Percentiles rank a stretch among this genome's conserved stretches.
These are phyloP conservation scores for Balansia obtecta DNA, from an alignment of 2,329 filamentous ascomycete genomes.

Conservation along the genomic window DNA sequence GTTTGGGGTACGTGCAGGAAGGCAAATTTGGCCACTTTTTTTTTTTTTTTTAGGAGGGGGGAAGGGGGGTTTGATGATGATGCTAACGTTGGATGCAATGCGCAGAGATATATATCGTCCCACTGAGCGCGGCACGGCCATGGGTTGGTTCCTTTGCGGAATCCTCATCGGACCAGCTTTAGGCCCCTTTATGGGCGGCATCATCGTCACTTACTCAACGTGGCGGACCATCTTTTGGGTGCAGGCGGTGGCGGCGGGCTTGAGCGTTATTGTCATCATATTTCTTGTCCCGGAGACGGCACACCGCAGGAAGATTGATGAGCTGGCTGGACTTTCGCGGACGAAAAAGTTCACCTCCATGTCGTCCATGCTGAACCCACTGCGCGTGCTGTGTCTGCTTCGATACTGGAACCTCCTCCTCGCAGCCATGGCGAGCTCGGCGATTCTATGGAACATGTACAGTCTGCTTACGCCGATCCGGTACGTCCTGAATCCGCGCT, in stretches of 20 bases:
- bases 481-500: slow-evolving; percentile 63
- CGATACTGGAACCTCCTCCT: slow-evolving; percentile 57
- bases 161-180: slow-evolving; percentile 60
- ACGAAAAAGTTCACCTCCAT: slow-evolving; percentile 40
- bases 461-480: slow-evolving; percentile 51
- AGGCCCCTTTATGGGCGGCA: slow-evolving; percentile 59
- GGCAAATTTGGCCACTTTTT: too few species aligned
- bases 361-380: slow-evolving; percentile 52
- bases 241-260: slow-evolving; percentile 54
- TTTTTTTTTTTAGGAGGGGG: neutral
- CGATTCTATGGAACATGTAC: slow-evolving; percentile 64
- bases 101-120: slow-evolving; percentile 47
- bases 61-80: neutral
- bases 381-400: slow-evolving; percentile 50
- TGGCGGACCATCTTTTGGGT: slow-evolving; percentile 74
- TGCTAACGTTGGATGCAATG: neutral
- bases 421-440: slow-evolving; percentile 42
- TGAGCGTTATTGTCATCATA: slow-evolving; percentile 45
- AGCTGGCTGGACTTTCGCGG: slow-evolving; percentile 42
- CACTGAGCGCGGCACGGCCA: slow-evolving; percentile 57
- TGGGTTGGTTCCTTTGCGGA: slow-evolving; percentile 61
- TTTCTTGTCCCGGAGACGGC: slow-evolving; percentile 64
- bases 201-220: slow-evolving; percentile 60
- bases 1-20: slow-evolving; percentile 46
- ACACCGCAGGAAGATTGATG: slow-evolving; percentile 47